Percentiles rank a stretch among this genome's conserved stretches.
Conservation (phyloP, 306 rosid species). For the Oxytropis ochrocephala region DNA sequence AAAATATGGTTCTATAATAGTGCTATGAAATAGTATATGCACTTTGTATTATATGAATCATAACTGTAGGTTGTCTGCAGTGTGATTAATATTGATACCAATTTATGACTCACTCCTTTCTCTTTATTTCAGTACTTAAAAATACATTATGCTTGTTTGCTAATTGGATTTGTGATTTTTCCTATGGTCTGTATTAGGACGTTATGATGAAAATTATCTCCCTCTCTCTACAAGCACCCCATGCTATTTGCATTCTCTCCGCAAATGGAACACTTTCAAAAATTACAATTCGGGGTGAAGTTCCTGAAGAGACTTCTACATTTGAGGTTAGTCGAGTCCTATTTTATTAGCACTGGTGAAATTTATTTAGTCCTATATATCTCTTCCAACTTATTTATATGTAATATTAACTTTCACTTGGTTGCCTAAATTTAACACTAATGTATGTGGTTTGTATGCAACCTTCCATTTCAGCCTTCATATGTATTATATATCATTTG, state of each 20-base stretch:
- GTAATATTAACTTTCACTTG: neutral
- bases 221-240: conserved; percentile 46
- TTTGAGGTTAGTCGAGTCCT: conserved; percentile 37
- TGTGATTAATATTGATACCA: neutral
- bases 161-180: conserved; percentile 14
- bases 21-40: too few species aligned
- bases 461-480: neutral
- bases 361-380: neutral
- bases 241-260: conserved; percentile 54
- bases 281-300: conserved; percentile 55
- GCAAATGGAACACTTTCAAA: conserved; percentile 62
- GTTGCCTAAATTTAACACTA: neutral
- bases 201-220: conserved; percentile 57
- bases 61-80: neutral
- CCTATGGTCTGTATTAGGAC: conserved; percentile 35
- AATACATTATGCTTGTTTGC: neutral
- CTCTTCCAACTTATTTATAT: neutral
- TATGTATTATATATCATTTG: too few species aligned
- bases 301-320: conserved; percentile 53
- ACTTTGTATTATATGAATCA: neutral
- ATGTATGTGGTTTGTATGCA: neutral
- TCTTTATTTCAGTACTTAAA: neutral
- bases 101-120: neutral
- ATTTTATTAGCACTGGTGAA: neutral
- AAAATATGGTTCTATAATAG: too few species aligned